Conservation (phyloP, 345 rosid species). For the Lepidium didymum region DNA sequence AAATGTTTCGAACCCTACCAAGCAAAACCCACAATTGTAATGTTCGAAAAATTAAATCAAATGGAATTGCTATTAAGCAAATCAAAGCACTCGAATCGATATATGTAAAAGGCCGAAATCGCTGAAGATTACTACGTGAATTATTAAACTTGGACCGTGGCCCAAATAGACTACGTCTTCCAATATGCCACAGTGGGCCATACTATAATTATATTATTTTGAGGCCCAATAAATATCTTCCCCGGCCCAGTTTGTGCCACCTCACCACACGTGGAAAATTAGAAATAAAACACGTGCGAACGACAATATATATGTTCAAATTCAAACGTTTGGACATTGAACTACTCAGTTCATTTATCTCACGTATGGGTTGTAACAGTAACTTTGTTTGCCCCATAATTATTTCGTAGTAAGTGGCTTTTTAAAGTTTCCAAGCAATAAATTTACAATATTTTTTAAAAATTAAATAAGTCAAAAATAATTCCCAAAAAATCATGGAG, state of each 20-base stretch:
- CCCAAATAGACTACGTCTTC: not conserved
- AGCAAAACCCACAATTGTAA: not conserved
- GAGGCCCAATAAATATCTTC: not conserved
- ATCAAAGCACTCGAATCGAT: too few species aligned
- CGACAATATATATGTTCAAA: not conserved
- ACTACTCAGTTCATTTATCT: conserved; percentile 6
- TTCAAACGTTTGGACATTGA: conserved; percentile 6
- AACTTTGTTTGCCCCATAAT: conserved; percentile 3
- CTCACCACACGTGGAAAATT: not conserved
- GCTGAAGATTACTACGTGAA: not conserved
- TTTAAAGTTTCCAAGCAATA: conserved; percentile 12
- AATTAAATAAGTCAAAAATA: not conserved
- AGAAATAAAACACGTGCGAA: not conserved
- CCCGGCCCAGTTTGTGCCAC: not conserved
- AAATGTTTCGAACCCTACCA: not conserved
- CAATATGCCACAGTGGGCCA: not conserved
- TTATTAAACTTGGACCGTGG: not conserved
- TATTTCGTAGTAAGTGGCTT: conserved; percentile 14
- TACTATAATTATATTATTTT: not conserved
- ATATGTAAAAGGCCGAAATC: too few species aligned
- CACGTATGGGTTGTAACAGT: conserved; percentile 19
- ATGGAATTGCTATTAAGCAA: too few species aligned
- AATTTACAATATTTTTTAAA: not conserved
- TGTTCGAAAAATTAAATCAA: too few species aligned
- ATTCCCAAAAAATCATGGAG: conserved; percentile 2